Evolutionary conservation across 1,284 basidiomycete genomes (phyloP).

Genomic region (Acaromyces ingoldii): DNA sequence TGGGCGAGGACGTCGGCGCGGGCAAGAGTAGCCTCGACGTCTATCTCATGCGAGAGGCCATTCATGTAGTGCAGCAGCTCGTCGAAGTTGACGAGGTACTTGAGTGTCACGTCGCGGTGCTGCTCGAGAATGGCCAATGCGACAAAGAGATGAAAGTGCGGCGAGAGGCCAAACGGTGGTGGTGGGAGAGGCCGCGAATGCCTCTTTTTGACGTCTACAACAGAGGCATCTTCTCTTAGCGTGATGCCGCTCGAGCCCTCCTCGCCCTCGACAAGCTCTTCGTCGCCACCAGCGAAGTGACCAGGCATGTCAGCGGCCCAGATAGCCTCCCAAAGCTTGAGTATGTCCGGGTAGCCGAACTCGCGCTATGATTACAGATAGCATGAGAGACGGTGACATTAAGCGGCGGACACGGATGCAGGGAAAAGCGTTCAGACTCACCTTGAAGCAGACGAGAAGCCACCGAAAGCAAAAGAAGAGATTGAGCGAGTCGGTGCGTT

Average conservation of each 20-base stretch:
- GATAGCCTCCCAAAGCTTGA: constrained; percentile 75
- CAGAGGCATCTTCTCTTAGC: too few relatives aligned
- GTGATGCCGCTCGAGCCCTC: neutral
- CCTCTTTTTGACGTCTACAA: too few relatives aligned
- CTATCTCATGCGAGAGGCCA: constrained; percentile 12
- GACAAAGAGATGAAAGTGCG: constrained; percentile 84
- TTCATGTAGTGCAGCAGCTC: constrained; percentile 46
- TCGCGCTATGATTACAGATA: too few relatives aligned
- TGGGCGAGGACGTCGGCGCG: constrained; percentile 11
- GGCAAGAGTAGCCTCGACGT: constrained; percentile 12
- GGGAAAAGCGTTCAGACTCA: constrained; percentile 11
- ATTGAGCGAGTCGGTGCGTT: constrained; percentile 84
- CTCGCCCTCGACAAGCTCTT: constrained; percentile 6
- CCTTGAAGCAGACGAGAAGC: constrained; percentile 47
- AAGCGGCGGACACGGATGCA: constrained; percentile 18
- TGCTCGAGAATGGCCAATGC: constrained; percentile 88
- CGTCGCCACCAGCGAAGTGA: neutral
- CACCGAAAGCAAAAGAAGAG: constrained; percentile 97
- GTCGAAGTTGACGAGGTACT: constrained; percentile 76
- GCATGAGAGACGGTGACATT: constrained; percentile 41
- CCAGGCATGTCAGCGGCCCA: constrained; percentile 24
- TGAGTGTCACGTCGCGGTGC: constrained; percentile 84
- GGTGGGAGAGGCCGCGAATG: neutral
- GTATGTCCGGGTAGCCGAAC: constrained; percentile 81
- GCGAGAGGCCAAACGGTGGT: neutral